phyloP scores from a whole-genome alignment of 805 yeast species.

The Metschnikowia hibisci region DNA sequence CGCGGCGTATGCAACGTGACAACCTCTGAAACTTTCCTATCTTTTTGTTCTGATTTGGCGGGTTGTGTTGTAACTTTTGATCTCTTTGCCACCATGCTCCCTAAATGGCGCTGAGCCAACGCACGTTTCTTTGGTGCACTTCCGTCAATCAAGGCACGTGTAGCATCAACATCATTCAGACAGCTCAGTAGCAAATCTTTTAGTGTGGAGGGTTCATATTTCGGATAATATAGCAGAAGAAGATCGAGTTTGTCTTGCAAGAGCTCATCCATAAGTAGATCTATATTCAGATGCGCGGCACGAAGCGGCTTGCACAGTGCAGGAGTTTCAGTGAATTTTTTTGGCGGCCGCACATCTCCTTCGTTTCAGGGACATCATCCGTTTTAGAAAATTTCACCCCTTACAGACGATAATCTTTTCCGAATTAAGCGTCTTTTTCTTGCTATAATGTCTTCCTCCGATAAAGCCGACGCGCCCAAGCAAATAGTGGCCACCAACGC shows the following conservation, averaged over 20 bases:
- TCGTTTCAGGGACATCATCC: not conserved
- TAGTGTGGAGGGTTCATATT: conserved; percentile 37
- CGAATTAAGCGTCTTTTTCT: not conserved
- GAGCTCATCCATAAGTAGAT: conserved; percentile 14
- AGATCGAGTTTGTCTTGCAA: conserved; percentile 29
- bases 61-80: not conserved
- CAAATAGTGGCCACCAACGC: conserved; percentile 9
- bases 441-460: conserved; percentile 5
- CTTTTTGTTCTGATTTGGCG: no score
- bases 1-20: conserved; percentile 47
- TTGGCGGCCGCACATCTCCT: not conserved
- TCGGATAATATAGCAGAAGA: conserved; percentile 40
- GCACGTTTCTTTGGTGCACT: conserved; percentile 16
- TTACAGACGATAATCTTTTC: not conserved
- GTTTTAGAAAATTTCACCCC: not conserved
- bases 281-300: not conserved
- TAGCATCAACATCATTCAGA: conserved; percentile 46
- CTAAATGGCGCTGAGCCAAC: conserved; percentile 11
- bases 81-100: not conserved
- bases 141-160: conserved; percentile 40
- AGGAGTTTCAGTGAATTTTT: not conserved
- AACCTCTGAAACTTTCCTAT: conserved; percentile 13
- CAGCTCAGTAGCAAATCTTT: conserved; percentile 52
- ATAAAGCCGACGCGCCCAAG: conserved; percentile 5
- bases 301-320: conserved; percentile 4